Base-by-base conservation (phyloP, 2,329 filamentous ascomycete genomes). In the Cladosporium phlei region DNA sequence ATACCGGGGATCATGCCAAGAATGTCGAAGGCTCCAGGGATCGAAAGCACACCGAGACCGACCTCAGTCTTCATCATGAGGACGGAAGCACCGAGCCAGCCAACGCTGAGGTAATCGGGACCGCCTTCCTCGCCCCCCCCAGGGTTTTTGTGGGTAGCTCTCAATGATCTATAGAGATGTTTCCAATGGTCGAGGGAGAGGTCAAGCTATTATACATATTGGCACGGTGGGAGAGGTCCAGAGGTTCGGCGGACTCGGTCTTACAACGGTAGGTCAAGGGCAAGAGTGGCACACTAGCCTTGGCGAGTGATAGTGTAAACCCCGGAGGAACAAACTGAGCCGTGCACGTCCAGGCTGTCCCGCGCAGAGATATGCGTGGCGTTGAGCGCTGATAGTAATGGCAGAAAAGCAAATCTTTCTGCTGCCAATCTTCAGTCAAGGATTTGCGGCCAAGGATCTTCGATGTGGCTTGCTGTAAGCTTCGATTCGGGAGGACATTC, bases 1-100 rank as follows among this genome's bases (percentile, higher is more conserved):
- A 75, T 56, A n/a, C 74, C 74, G 0, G 74, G 74, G 9, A 76
- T 60, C 19, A 76, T 59, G 4, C 73, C 74, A 3, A 77, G 63
- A 1, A 59, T 59, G 44, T 76, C 60, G 50, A 75, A 74, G 0
- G 66, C 66, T 6, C 58, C 52, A 1, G 73, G 73, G 20, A 77
- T 73, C 0, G 72, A 72, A n/a, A 76, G 64, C n/a, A 76, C 71
- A 49, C 66, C 66, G 2, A 73, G 64, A 12, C 70, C 70, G 17
- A 73, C 66, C 47, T 71, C 68, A 2, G 65, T 69, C 55, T 73
- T 73, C 57, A 71, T 66, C 69, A 72, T 73, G 21, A 73, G 58
- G 14, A 63, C 67, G 1, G 62, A 55, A 10, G 71, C 71, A 17
- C 68, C 70, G 1, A 69, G 45, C 69, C 68, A 74, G 40, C 69